Conservation (phyloP, 2,329 filamentous ascomycete genomes). For the Monilinia vaccinii-corymbosi region DNA sequence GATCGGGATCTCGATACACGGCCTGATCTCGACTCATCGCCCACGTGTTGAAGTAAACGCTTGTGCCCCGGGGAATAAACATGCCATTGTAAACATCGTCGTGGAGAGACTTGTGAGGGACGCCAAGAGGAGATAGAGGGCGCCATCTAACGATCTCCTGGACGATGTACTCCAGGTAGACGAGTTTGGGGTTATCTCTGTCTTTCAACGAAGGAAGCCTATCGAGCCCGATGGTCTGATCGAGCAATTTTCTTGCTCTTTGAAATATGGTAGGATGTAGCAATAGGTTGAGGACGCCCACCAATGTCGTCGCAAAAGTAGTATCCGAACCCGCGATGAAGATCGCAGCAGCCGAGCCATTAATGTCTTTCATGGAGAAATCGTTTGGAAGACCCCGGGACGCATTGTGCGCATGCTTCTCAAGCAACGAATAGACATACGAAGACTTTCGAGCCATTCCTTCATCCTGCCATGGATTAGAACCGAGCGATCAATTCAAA, state of each 20-base stretch:
- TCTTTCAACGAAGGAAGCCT: conserved; percentile 27
- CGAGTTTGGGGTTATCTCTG: conserved; percentile 29
- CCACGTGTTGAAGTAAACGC: conserved; percentile 41
- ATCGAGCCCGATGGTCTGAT: conserved; percentile 34
- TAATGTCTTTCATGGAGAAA: conserved; percentile 29
- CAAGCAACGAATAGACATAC: conserved; percentile 9
- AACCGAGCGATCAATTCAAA: no score
- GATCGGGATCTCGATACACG: conserved; percentile 35
- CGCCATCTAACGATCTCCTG: conserved; percentile 38
- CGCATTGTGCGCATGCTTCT: not conserved
- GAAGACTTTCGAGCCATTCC: not conserved
- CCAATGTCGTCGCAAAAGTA: conserved; percentile 35
- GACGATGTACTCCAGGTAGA: conserved; percentile 38
- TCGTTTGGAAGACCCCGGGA: conserved; percentile 6
- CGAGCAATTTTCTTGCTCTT: conserved; percentile 39
- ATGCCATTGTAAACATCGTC: conserved; percentile 50
- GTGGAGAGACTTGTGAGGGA: conserved; percentile 44
- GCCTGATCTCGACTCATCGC: conserved; percentile 43
- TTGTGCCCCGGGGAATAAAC: conserved; percentile 48
- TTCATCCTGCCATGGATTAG: conserved; percentile 10
- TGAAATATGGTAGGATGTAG: conserved; percentile 34
- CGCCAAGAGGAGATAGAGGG: conserved; percentile 39
- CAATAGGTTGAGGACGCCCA: conserved; percentile 34
- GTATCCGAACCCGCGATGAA: conserved; percentile 34
- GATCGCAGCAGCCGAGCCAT: conserved; percentile 39